Conservation (phyloP, 257 asterid genomes). For the Solanum virginianum region DNA sequence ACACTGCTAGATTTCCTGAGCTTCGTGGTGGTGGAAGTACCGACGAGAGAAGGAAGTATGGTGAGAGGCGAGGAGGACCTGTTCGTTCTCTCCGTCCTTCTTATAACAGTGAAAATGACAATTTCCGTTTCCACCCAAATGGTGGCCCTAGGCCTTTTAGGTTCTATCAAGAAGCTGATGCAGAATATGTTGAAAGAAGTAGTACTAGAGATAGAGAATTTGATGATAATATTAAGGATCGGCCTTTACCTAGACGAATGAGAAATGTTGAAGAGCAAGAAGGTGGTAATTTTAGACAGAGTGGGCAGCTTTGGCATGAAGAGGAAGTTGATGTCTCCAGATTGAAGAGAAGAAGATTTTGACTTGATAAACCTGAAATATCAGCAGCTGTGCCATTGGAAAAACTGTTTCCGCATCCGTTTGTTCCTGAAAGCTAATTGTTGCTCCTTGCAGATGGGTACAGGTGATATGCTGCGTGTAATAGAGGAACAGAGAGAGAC, state of each 20-base stretch:
- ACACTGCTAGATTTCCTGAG: constrained; percentile 29
- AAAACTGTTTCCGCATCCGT: neutral
- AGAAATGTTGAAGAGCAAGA: constrained; percentile 57
- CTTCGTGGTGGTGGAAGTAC: constrained; percentile 34
- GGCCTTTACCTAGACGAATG: constrained; percentile 36
- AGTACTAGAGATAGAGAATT: constrained; percentile 62
- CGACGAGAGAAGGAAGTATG: constrained; percentile 65
- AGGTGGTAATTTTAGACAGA: constrained; percentile 42
- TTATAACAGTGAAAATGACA: constrained; percentile 36
- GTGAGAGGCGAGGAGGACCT: constrained; percentile 43
- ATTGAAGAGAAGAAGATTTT: constrained; percentile 70
- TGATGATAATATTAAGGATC: constrained; percentile 52
- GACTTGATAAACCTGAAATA: constrained; percentile 7
- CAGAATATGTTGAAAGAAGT: constrained; percentile 54
- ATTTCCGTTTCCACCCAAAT: constrained; percentile 38
- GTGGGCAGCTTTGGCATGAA: constrained; percentile 55
- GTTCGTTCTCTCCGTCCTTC: constrained; percentile 39
- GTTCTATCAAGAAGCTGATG: constrained; percentile 44
- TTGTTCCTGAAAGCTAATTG: neutral
- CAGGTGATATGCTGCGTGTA: neutral
- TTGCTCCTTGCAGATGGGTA: neutral
- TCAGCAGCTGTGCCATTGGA: neutral
- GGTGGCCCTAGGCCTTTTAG: constrained; percentile 55
- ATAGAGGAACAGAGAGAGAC: neutral
- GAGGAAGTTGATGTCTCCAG: constrained; percentile 51